Evolutionary conservation across 345 rosid genomes (phyloP), one percentile per base, ranked within the genome.

Genomic region (Angophora floribunda): DNA sequence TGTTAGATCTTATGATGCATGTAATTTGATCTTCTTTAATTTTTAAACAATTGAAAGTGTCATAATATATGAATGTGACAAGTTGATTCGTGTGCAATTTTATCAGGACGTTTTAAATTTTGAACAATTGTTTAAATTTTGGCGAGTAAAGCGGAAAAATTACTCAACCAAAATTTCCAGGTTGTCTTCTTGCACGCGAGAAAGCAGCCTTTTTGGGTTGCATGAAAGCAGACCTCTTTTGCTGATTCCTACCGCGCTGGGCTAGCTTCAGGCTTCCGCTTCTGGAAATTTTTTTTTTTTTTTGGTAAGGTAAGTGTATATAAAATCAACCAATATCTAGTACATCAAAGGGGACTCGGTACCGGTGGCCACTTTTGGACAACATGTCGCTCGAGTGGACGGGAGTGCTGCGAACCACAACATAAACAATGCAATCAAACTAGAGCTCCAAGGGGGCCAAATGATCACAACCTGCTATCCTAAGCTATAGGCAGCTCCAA

Each of bases 211-310:
- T 65, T 61, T 67, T 67, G 22, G 79, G 79, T 15, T 7, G 30
- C 21, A 15, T 4, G 3, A 65, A 7, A 15, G 78, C 44, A 32
- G 22, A 65, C 78, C 44, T 15, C 44, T 67, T 30, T 30, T 32
- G 44, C 78, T 7, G 78, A 7, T 22, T 30, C 36, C 44, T 7
- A 7, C 79, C 21, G 11, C 7, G 79, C 6, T 7, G 44, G 79
- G 36, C 30, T 44, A 67, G 79, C 79, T 67, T 67, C 79, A 15
- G 79, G 79, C 79, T 4, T 67, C 79, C 44, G 44, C 30, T 30
- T 67, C 79, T n/a, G n/a, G 80, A 96, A 96, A 88, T n/a, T n/a
- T 36, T 36, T 36, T 36, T 36, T 36, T 36, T 36, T 36, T 36
- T 36, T 36, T 36, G 41, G 41, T 36, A 36, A 36, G 41, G 41